Conservation (phyloP, 805 yeast genomes). For the Clavispora fructus region DNA sequence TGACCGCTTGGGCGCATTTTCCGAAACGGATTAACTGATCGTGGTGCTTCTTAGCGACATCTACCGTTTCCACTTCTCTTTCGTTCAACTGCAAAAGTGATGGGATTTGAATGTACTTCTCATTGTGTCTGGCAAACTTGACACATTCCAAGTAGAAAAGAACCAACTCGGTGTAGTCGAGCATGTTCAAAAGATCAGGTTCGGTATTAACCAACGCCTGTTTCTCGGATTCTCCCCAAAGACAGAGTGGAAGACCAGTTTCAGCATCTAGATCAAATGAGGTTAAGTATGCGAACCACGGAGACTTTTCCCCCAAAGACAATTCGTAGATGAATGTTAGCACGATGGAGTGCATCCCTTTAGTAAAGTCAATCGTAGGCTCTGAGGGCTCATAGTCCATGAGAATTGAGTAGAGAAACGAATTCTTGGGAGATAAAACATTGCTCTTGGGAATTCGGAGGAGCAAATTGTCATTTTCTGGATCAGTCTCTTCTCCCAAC, state of each 20-base stretch:
- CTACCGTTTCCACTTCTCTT: slow-evolving; percentile 10
- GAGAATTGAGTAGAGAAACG: slow-evolving; percentile 61
- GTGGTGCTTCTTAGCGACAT: slow-evolving; percentile 14
- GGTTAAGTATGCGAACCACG: slow-evolving; percentile 68
- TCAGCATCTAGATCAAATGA: slow-evolving; percentile 40
- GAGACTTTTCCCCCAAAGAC: slow-evolving; percentile 55
- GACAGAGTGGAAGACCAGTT: slow-evolving; percentile 50
- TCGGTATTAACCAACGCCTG: slow-evolving; percentile 54
- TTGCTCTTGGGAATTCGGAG: slow-evolving; percentile 59
- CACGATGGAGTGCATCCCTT: slow-evolving; percentile 62
- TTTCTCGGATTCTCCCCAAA: slow-evolving; percentile 56
- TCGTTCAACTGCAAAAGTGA: slow-evolving; percentile 19
- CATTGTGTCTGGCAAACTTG: slow-evolving; percentile 33
- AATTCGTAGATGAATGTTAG: slow-evolving; percentile 70
- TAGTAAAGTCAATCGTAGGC: slow-evolving; percentile 28
- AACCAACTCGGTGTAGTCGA: slow-evolving; percentile 43
- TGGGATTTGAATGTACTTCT: slow-evolving; percentile 31
- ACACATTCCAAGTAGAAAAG: slow-evolving; percentile 36
- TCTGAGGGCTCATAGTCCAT: slow-evolving; percentile 40
- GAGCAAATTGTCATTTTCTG: slow-evolving; percentile 32
- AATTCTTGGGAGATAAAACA: slow-evolving; percentile 53
- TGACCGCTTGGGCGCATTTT: slow-evolving; percentile 52
- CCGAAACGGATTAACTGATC: slow-evolving; percentile 45
- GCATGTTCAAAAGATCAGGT: slow-evolving; percentile 52
- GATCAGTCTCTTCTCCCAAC: slow-evolving; percentile 18